Conservation (phyloP, 257 asterid genomes). For the Plectranthus barbatus region DNA sequence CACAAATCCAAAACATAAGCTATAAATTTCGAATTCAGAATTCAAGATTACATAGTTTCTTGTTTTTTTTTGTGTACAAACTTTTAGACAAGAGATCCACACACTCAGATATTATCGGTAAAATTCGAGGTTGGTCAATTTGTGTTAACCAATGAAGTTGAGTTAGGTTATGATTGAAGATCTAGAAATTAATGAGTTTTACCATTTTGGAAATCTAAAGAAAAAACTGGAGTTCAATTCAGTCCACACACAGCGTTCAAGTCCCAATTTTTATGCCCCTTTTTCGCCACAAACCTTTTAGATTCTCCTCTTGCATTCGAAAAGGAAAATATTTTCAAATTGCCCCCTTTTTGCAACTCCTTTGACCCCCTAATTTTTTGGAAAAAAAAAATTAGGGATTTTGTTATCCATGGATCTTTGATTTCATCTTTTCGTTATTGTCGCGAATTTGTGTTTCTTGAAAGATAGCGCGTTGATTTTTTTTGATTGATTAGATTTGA, state of each 20-base stretch:
- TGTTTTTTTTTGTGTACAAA: too few relatives aligned
- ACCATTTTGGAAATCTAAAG: background rate
- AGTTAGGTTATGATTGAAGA: too few relatives aligned
- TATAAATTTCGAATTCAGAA: too few relatives aligned
- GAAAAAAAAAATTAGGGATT: conserved; percentile 18
- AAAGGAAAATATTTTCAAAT: background rate
- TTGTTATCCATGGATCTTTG: background rate
- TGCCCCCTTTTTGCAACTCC: background rate
- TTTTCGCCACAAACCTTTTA: background rate
- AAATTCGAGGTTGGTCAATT: too few relatives aligned
- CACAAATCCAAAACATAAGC: too few relatives aligned
- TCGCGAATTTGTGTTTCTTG: background rate
- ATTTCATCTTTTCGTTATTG: background rate
- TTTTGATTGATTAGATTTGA: background rate
- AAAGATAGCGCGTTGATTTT: background rate
- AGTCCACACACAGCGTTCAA: background rate
- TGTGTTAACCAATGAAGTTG: too few relatives aligned
- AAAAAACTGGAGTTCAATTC: background rate
- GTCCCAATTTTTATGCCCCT: background rate
- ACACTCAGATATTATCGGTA: too few relatives aligned
- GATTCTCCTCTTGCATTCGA: conserved; percentile 7
- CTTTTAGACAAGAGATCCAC: too few relatives aligned
- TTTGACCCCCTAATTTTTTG: conserved; percentile 7
- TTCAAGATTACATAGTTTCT: too few relatives aligned
- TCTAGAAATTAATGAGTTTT: too few relatives aligned